Evolutionary conservation across 1,284 basidiomycete species (phyloP), one percentile per base, ranked within the genome.

Genomic region (Wallemia hederae): DNA sequence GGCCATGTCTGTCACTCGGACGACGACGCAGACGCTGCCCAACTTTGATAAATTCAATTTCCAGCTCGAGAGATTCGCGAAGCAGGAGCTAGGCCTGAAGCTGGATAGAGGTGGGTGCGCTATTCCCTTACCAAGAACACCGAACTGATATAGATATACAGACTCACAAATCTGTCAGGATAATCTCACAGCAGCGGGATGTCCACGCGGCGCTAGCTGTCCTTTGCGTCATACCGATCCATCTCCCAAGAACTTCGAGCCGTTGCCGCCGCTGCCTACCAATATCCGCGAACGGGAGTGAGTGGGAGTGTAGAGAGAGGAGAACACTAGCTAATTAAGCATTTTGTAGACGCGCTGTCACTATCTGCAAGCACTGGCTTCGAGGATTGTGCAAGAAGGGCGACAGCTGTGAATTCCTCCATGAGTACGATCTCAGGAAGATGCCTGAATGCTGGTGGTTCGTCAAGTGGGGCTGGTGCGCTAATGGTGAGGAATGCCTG

Each of bases 381-480:
- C 80, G 94, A 63, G 94, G 94, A 27, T 76, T 98, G 49, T 98
- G 94, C 74, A 98, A 98, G 74, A 98, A 98, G 72, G 92, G 90
- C 62, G 87, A 94, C 69, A 82, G 83, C 55, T 99, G 94, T 75
- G 94, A 98, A 74, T 98, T 98, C 72, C 77, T 98, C 69, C 94
- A 99, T 73, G 94, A 98, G 74, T 98, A 96, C 74, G 96, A 98
- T 70, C 77, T 98, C 62, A 76, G 92, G 65, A 83, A 88, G 62
- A 98, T 98, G 88, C 94, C 94, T n/a, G 88, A 96, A 70, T 98
- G 94, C 70, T 88, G 91, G 79, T 97, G 91, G 88, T 98, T 82
- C 70, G 88, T 88, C 62, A 94, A 94, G 71, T 92, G 90, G 69
- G 94, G 94, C 2, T 98, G 92, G 72, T 98, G 94, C 73, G 89